Evolutionary conservation across 257 asterid genomes (phyloP), one percentile per base, ranked within the genome.

Genomic region (Scutellaria baicalensis): DNA sequence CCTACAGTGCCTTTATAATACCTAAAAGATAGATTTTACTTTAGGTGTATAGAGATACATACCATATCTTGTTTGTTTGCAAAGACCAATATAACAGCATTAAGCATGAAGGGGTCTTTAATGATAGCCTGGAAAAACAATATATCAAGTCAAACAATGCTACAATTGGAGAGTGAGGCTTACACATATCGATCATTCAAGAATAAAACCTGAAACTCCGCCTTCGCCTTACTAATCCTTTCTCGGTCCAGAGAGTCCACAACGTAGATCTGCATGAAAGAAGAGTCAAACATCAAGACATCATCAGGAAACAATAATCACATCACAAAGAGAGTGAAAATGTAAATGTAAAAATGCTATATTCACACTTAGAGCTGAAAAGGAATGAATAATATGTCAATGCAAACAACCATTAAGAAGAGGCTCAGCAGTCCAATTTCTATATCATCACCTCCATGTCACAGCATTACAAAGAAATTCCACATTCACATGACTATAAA

Each of bases 21-120:
- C 33, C 48, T 18, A 36, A 48, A 38, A 33, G 7, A 36, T 18
- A 69, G 49, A 36, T 20, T 69, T 50, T 63, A 65, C 50, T 64
- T 42, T 6, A 52, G 70, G 51, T 44, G 11, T 40, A 36, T 38
- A 42, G 21, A 62, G 12, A 31, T 42, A 62, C 59, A 38, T 86
- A 93, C 98, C 98, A 93, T 87, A 83, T 93, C 98, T 77, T 93
- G 98, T 77, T 93, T 93, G 84, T 93, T 93, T 16, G 98, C 98
- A 10, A 93, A 93, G 58, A 93, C 95, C 93, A 93, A 78, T 85
- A 93, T 87, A 62, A 93, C 90, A 79, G 96, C 94, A 80, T 86
- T 87, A 59, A 90, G 95, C 98, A 93, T 93, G 83, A 88, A 93
- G 0, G 98, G 98, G 73, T 93, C 97, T 75, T 39, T 78, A 83